Evolutionary conservation across 2,329 filamentous ascomycete genomes (phyloP).

Genomic region (Fusarium sp.): DNA sequence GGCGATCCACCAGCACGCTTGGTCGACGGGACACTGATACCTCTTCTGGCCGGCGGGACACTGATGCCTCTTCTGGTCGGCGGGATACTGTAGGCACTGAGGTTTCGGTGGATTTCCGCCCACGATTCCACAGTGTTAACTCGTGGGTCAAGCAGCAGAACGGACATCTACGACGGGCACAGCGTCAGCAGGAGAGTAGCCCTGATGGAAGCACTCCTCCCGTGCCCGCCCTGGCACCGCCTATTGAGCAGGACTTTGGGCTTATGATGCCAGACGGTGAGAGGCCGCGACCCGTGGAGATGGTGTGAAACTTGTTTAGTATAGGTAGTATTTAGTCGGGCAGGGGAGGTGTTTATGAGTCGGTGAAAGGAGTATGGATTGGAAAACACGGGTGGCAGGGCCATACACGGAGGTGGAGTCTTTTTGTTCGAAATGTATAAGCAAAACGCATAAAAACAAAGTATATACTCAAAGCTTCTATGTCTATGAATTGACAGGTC

Average conservation of each 20-base stretch:
- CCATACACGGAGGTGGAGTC: conserved; percentile 13
- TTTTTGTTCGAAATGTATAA: background rate
- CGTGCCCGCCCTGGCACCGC: conserved; percentile 52
- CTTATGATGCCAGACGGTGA: conserved; percentile 64
- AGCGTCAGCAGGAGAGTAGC: conserved; percentile 47
- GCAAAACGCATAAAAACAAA: conserved; percentile 14
- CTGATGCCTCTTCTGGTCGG: conserved; percentile 27
- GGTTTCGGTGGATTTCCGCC: conserved; percentile 63
- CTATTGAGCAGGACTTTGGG: conserved; percentile 58
- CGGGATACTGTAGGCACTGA: conserved; percentile 65
- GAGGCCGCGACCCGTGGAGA: conserved; percentile 55
- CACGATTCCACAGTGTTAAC: conserved; percentile 67
- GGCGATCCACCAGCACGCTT: conserved; percentile 25
- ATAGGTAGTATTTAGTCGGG: background rate
- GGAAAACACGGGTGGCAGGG: conserved; percentile 5
- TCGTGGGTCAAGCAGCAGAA: conserved; percentile 76
- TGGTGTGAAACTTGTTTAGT: conserved; percentile 15
- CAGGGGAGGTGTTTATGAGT: background rate
- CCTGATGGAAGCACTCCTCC: conserved; percentile 49
- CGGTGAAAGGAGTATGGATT: conserved; percentile 21
- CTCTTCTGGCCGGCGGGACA: conserved; percentile 32
- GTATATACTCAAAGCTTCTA: conserved; percentile 32
- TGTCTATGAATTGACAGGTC: conserved; percentile 28
- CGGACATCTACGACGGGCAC: conserved; percentile 61
- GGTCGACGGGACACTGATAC: conserved; percentile 22